Conservation (phyloP, 2,329 filamentous ascomycete genomes). For the Hypoxylon sp. region DNA sequence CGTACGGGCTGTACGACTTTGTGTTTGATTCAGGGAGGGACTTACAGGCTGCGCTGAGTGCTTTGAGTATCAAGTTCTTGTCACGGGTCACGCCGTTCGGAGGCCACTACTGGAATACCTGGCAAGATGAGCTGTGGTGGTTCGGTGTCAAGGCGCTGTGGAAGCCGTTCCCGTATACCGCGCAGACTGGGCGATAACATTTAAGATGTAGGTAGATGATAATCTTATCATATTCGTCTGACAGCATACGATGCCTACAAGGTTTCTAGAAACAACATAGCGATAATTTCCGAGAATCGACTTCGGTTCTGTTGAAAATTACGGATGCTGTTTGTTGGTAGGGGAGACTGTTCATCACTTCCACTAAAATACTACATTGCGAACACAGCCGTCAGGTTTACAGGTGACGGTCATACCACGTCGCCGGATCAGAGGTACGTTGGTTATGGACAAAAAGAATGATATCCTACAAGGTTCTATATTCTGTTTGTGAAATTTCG, state of each 20-base stretch:
- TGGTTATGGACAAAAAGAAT: neutral
- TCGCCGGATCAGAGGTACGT: neutral
- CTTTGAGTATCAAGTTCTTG: conserved; percentile 39
- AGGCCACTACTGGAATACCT: conserved; percentile 53
- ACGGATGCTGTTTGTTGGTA: neutral
- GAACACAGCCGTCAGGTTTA: conserved; percentile 18
- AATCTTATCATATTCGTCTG: conserved; percentile 13
- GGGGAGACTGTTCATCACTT: neutral
- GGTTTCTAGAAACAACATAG: neutral
- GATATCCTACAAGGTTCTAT: neutral
- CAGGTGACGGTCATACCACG: conserved; percentile 27
- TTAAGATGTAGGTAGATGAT: neutral
- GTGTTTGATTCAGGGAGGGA: conserved; percentile 45
- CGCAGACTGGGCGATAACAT: conserved; percentile 27
- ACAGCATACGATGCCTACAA: conserved; percentile 8
- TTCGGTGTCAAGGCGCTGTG: conserved; percentile 51
- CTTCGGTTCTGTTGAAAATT: neutral
- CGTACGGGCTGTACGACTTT: conserved; percentile 52
- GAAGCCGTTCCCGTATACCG: conserved; percentile 47
- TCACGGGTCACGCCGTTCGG: conserved; percentile 49
- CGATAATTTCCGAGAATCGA: neutral
- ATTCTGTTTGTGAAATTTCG: neutral
- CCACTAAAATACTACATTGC: neutral
- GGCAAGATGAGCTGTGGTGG: conserved; percentile 52
- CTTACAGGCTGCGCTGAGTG: conserved; percentile 47